Evolutionary conservation across 257 asterid species (phyloP), one percentile per base, ranked within the genome.

Genomic region (Parsonsia alboflavescens): DNA sequence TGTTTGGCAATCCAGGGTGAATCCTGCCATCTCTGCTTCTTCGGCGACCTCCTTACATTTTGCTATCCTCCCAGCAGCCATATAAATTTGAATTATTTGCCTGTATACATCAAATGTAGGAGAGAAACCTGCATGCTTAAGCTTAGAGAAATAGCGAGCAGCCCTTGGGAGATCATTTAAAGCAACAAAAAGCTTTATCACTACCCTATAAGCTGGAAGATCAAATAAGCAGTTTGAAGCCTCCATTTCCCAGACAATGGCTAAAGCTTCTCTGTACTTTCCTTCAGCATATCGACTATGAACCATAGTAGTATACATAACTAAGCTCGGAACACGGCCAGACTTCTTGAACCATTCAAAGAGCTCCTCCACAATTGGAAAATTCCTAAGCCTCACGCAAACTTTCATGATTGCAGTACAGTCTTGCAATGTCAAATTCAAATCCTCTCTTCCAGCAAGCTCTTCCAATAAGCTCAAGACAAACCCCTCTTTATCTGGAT

Each of bases 221-320:
- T 90, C 98, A 62, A 90, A 85, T 72, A 80, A 76, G 75, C 90
- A 88, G 82, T 82, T 77, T 48, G 89, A 78, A 74, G 85, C 86
- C 80, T 92, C 98, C 97, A 92, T 90, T 77, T 92, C 96, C 97
- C 98, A 90, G 0, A 92, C 89, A 73, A 86, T 76, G 10, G 83
- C 87, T 88, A 92, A 82, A 4, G 94, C 97, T 69, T 90, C 97
- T 68, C 93, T 84, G 77, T 85, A 84, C 66, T 68, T 89, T 6
- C 79, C 79, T 50, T 79, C 96, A 33, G 80, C 46, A 87, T 73
- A 89, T 36, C 88, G 87, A 70, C 97, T 85, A 56, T 91, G 95
- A 66, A 89, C 77, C 73, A 93, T 26, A 45, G 96, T 88, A 19
- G 97, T 93, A 77, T 91, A 89, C 96, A 93, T 90, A 12, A 93